A percentile compares a stretch with the other conserved stretches of the same genome.
Conservation (phyloP, 805 yeast genomes). For the Candida namnaoensis region DNA sequence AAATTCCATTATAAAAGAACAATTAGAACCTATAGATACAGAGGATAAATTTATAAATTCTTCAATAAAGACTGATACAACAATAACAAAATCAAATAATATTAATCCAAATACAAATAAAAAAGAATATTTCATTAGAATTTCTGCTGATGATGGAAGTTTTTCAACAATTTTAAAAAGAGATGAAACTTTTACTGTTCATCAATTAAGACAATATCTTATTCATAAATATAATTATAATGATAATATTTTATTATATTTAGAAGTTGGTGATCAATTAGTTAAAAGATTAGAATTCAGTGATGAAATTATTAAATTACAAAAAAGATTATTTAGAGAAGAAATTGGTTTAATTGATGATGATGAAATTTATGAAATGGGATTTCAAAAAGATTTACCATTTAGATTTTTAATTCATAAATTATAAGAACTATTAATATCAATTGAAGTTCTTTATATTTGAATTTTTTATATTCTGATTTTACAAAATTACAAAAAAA, state of each 20-base stretch:
- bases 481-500: no score
- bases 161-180: not conserved
- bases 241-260: not conserved
- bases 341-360: not conserved
- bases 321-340: not conserved
- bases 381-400: not conserved
- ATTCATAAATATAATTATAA: not conserved
- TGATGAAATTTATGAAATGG: not conserved
- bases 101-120: not conserved
- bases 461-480: no score
- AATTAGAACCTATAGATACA: no score
- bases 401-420: no score
- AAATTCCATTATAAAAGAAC: no score
- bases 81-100: not conserved
- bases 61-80: not conserved
- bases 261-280: not conserved
- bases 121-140: not conserved
- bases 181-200: not conserved
- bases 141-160: not conserved
- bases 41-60: no score
- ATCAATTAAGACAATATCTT: not conserved
- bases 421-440: no score
- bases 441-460: no score
- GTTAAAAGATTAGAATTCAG: not conserved
- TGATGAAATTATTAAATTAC: not conserved